These are phyloP conservation scores for Tetrahymena borealis DNA, from an alignment of 73 alveolate genomes.

Conservation along the genomic window DNA sequence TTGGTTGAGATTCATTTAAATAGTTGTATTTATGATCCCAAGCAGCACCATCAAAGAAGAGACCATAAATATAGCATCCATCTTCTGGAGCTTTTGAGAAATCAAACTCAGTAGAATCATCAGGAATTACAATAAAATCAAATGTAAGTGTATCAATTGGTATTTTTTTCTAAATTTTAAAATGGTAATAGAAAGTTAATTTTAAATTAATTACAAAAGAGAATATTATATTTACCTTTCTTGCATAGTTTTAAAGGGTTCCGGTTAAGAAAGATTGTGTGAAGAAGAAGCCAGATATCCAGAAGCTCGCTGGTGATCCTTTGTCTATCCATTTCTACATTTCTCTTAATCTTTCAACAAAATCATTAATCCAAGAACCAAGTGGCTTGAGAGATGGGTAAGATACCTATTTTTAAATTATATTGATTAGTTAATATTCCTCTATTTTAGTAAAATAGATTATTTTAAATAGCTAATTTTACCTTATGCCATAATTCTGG, in stretches of 20 bases:
- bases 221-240: constrained; percentile 16
- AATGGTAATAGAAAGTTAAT: not conserved
- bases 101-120: constrained; percentile 31
- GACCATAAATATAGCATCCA: constrained; percentile 97
- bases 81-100: constrained; percentile 83
- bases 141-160: constrained; percentile 86
- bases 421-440: not conserved
- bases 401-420: constrained; percentile 7
- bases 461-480: no score
- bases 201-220: not conserved
- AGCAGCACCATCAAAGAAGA: constrained; percentile 97
- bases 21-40: constrained; percentile 84
- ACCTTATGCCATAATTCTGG: constrained; percentile 66
- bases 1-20: constrained; percentile 1
- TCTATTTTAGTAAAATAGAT: not conserved
- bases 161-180: constrained; percentile 45
- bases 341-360: constrained; percentile 61
- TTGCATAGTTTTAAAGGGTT: constrained; percentile 66
- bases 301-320: constrained; percentile 70
- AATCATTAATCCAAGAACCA: constrained; percentile 79
- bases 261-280: constrained; percentile 80
- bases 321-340: constrained; percentile 71
- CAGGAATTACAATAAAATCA: constrained; percentile 79
- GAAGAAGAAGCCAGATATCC: constrained; percentile 78
- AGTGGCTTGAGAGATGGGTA: constrained; percentile 70